Percentiles rank a stretch among this genome's conserved stretches.
These are phyloP conservation scores for Cystobasidium tubakii DNA, from an alignment of 768 basidiomycete genomes.

Conservation along the genomic window DNA sequence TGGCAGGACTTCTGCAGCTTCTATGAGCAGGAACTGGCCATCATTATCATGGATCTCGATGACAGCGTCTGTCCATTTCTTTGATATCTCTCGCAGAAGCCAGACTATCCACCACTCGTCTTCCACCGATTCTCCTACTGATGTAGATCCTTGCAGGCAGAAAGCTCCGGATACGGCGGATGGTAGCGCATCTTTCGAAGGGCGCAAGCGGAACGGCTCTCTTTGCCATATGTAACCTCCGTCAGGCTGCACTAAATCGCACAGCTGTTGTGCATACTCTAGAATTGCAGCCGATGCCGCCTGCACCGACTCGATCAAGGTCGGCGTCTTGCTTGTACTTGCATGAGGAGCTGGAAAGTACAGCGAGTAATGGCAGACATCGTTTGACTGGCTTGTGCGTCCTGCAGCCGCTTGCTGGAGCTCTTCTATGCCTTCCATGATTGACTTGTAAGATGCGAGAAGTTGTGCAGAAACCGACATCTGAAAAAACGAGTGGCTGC, in stretches of 20 bases:
- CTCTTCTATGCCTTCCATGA: slow-evolving; percentile 14
- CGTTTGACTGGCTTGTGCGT: slow-evolving; percentile 4
- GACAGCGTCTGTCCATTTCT: slow-evolving; percentile 66
- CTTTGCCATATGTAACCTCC: slow-evolving; percentile 44
- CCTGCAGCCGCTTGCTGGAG: not conserved
- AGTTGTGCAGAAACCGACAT: not conserved
- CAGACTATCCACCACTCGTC: slow-evolving; percentile 96
- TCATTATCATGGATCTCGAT: slow-evolving; percentile 77
- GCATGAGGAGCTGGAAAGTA: not conserved
- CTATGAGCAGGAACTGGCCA: slow-evolving; percentile 91
- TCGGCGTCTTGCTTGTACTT: not conserved
- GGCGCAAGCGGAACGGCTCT: slow-evolving; percentile 34
- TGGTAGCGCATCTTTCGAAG: not conserved
- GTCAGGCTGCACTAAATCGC: slow-evolving; percentile 3
- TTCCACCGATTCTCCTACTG: slow-evolving; percentile 93
- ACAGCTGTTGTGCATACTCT: slow-evolving; percentile 21
- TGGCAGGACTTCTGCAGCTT: slow-evolving; percentile 84
- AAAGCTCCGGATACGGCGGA: slow-evolving; percentile 38
- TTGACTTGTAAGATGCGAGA: not conserved
- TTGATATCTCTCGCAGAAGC: slow-evolving; percentile 70
- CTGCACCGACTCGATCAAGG: not conserved
- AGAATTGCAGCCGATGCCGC: slow-evolving; percentile 10
- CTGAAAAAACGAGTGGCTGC: not conserved
- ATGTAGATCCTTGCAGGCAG: slow-evolving; percentile 72
- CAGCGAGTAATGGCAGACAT: slow-evolving; percentile 12